phyloP scores from a whole-genome alignment of 23 red algal genomes.

The Chondrus crispus region DNA sequence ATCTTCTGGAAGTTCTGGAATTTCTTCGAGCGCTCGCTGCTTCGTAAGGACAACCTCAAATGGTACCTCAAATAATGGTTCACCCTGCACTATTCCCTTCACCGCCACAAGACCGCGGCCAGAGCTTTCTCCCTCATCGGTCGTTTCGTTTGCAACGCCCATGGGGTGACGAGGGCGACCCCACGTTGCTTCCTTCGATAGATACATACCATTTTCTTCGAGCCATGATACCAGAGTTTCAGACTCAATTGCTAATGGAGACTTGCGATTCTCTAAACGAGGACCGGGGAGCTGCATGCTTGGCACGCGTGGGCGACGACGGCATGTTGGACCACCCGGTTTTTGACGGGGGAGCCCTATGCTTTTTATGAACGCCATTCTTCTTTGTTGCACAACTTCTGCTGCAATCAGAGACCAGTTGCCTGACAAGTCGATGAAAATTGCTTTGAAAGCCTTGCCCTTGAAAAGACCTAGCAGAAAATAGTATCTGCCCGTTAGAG shows the following conservation, averaged over 20 bases:
- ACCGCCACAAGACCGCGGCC: constrained; percentile 83
- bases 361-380: too few relatives aligned
- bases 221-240: constrained; percentile 62
- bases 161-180: constrained; percentile 72
- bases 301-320: too few relatives aligned
- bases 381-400: too few relatives aligned
- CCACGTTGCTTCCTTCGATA: constrained; percentile 82
- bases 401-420: too few relatives aligned
- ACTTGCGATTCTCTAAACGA: background rate
- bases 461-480: too few relatives aligned
- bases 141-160: constrained; percentile 87
- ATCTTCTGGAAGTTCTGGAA: constrained; percentile 43
- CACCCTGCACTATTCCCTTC: constrained; percentile 74
- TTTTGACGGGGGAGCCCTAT: too few relatives aligned
- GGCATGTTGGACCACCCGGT: too few relatives aligned
- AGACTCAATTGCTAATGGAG: background rate
- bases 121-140: constrained; percentile 76
- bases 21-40: constrained; percentile 34
- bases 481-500: too few relatives aligned
- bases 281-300: background rate
- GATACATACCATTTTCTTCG: constrained; percentile 84
- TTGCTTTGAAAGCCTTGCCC: too few relatives aligned
- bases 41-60: constrained; percentile 72
- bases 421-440: too few relatives aligned
- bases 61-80: constrained; percentile 90